Conservation (phyloP, 1,139 yeast genomes). For the Kazachstania sp. region DNA sequence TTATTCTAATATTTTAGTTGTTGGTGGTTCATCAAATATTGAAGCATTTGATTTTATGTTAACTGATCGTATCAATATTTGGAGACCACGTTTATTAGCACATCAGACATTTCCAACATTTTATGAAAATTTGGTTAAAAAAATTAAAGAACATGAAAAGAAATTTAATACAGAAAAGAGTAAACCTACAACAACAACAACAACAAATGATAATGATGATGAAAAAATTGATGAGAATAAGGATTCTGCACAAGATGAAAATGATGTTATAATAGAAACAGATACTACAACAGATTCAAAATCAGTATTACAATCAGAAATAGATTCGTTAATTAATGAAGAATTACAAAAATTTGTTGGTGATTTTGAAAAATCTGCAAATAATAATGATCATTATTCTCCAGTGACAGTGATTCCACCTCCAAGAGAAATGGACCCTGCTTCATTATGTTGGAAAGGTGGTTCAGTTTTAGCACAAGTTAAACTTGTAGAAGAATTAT, state of each 20-base stretch:
- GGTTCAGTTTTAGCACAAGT: conserved; percentile 80
- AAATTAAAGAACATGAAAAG: conserved; percentile 21
- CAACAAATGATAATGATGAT: neutral
- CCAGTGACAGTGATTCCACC: conserved; percentile 66
- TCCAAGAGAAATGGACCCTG: conserved; percentile 86
- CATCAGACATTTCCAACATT: conserved; percentile 47
- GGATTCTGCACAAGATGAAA: neutral
- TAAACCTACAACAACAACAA: neutral
- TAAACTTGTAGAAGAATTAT: conserved; percentile 78
- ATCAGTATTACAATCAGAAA: conserved; percentile 30
- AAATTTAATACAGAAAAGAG: neutral
- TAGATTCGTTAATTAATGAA: conserved; percentile 32
- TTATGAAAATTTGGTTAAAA: conserved; percentile 37
- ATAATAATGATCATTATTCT: conserved; percentile 34
- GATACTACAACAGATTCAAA: conserved; percentile 22
- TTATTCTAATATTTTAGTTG: conserved; percentile 73
- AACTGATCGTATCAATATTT: conserved; percentile 73
- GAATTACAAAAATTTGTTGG: conserved; percentile 34
- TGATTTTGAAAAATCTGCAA: conserved; percentile 33
- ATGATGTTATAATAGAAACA: conserved; percentile 6
- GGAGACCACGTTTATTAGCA: conserved; percentile 63
- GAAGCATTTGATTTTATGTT: conserved; percentile 70
- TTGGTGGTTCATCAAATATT: conserved; percentile 87
- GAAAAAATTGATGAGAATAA: neutral
- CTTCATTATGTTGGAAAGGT: conserved; percentile 82